Base-by-base conservation (phyloP, 768 basidiomycete genomes). In the Russula earlei region DNA sequence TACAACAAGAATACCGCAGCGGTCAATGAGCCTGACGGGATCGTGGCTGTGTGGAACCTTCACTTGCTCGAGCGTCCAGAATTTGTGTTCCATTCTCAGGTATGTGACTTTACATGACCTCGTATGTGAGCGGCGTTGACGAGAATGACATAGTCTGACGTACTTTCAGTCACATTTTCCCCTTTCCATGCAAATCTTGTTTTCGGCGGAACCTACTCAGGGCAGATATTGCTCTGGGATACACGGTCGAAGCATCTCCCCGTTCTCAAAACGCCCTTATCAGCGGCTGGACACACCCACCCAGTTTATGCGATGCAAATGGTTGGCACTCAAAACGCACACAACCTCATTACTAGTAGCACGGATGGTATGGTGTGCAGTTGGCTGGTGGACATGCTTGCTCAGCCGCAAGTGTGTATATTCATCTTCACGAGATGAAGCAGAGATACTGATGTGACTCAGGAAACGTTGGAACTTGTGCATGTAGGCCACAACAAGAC, bases 191-290 rank as follows among this genome's bases (percentile, higher is more conserved):
- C 96, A 2, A 98, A 96, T 65, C 81, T 97, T 17, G 80, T 99
- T 37, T 96, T 98, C 60, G 96, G 96, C 50, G 96, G 96, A 22
- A 97, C 96, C n/a, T 98, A 98, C 68, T 97, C 96, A 27, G 96
- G 96, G 17, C 96, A 98, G 71, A 94, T 99, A 59, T 74, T 99
- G 25, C 79, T 98, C 0, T 99, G 96, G 96, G 96, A 99, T 66
- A 98, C 94, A 8, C 84, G 96, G 45, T 91, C 94, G 2, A 95
- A 95, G 67, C 92, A 96, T 67, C 75, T 97, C 2, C 96, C 96
- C 0, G 92, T 98, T 3, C 75, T 97, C 47, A 99, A 98, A 73
- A 96, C 96, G 5, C 96, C 96, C 0, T 71, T 98, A 38, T 96
- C 94, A 15, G 91, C 94, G 1, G 84, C 91, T 27, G 96, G 96